phyloP scores from a whole-genome alignment of 75 land plant species.

The Pinus taeda region DNA sequence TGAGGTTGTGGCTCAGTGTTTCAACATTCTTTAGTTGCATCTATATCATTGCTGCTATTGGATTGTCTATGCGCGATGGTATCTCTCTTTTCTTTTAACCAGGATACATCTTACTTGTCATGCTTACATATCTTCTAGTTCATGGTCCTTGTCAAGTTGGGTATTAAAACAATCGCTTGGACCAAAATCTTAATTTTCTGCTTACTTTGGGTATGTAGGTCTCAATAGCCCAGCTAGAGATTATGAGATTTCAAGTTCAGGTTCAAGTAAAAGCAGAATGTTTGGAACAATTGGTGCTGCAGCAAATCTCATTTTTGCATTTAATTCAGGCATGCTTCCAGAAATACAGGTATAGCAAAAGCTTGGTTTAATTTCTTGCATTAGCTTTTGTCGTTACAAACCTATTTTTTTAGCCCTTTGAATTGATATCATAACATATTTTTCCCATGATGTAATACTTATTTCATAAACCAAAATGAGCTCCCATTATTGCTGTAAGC shows the following conservation, averaged over 20 bases:
- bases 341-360: neutral
- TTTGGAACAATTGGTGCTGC: slow-evolving; percentile 21
- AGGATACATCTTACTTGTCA: neutral
- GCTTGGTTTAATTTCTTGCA: too few species aligned
- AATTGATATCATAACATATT: neutral
- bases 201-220: neutral
- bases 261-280: slow-evolving; percentile 23
- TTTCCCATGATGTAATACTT: neutral
- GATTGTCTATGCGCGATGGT: neutral
- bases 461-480: neutral
- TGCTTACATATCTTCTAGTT: neutral
- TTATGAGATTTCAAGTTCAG: slow-evolving; percentile 37
- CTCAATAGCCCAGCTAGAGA: slow-evolving; percentile 29
- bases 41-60: neutral
- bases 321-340: neutral
- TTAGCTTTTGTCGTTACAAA: neutral
- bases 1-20: neutral
- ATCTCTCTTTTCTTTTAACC: neutral
- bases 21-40: neutral
- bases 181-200: neutral
- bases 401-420: neutral
- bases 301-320: neutral
- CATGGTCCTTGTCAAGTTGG: neutral
- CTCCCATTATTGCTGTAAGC: neutral
- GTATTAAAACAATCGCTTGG: neutral